Base-by-base conservation (phyloP, 441 rosid species). In the Gossypium schwendimanii region DNA sequence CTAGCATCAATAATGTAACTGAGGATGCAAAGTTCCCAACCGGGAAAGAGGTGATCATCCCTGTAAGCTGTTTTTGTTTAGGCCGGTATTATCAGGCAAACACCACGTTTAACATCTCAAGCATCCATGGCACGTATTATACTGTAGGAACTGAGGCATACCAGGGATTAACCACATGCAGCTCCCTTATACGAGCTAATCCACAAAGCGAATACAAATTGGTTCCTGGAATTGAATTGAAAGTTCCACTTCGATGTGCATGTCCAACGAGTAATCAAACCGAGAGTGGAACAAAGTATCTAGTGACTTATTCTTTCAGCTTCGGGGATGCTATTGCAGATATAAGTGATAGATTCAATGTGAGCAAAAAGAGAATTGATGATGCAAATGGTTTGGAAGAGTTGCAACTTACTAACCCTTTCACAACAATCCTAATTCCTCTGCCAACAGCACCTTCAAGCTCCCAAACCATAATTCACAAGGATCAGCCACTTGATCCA, bases 91-190 rank as follows among this genome's bases (percentile, higher is more conserved):
- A 82, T 50, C 93, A 89, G 77, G 72, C 80, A 4, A 86, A 88
- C 79, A 77, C 90, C 47, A 77, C 82, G 31, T 89, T 84, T 74
- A 62, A 80, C 21, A 80, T 90, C 75, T 62, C 71, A 75, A 33
- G 7, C 8, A 64, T 39, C 0, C 39, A 67, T 4, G 80, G 87
- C 33, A 64, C 18, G 0, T 71, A 73, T 62, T 57, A 85, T 15
- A 0, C 0, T 14, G 78, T 91, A 49, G 94, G 90, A 6, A 88
- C 84, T 59, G 26, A 84, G 65, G 88, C 89, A 12, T 84, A 71
- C 23, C 88, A 91, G 73, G 98, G 92, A 24, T 84, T 94, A 31
- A 82, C 95, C 0, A 90, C 93, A 1, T 90, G 97, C 72, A 90
- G 87, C 71, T 89, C 96, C 44, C 60, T 68, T 70, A 24, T 88